Percentiles rank a stretch among this genome's conserved stretches.
Evolutionary conservation across 2,329 filamentous ascomycete genomes (phyloP).

Genomic region (Gaeumannomyces tritici): DNA sequence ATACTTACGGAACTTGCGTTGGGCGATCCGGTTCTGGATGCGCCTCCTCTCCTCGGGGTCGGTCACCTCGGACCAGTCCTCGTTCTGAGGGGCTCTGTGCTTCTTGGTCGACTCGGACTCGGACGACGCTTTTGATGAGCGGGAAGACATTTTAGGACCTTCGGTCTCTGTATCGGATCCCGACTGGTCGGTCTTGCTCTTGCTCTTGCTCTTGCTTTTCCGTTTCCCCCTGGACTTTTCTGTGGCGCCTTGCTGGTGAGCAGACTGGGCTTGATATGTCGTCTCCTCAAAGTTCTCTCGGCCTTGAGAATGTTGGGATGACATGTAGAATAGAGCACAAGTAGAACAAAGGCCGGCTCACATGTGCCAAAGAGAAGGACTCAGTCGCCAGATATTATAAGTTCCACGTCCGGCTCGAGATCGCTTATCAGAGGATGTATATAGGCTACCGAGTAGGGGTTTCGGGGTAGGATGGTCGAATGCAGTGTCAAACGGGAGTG

Average conservation of each 20-base stretch:
- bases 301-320: neutral
- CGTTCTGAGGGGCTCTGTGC: conserved; percentile 38
- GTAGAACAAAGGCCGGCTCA: neutral
- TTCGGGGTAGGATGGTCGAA: neutral
- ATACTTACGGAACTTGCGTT: conserved; percentile 63
- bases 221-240: neutral
- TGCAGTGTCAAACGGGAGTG: neutral
- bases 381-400: neutral
- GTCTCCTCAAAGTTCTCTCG: neutral
- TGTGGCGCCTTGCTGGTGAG: neutral
- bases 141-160: conserved; percentile 20
- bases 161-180: neutral
- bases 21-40: conserved; percentile 68
- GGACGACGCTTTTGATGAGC: conserved; percentile 16
- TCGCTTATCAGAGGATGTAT: neutral
- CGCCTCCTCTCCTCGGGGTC: conserved; percentile 63
- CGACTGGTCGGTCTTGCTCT: neutral
- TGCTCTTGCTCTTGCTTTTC: neutral
- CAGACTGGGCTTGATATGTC: neutral
- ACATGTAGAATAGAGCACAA: neutral
- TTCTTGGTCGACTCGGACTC: conserved; percentile 24
- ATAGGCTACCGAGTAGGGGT: neutral
- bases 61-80: conserved; percentile 61
- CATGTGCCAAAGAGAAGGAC: neutral
- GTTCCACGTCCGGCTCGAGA: neutral